These are phyloP conservation scores for Cladorrhinum sp. DNA, from an alignment of 2,329 filamentous ascomycete species.

Conservation along the genomic window DNA sequence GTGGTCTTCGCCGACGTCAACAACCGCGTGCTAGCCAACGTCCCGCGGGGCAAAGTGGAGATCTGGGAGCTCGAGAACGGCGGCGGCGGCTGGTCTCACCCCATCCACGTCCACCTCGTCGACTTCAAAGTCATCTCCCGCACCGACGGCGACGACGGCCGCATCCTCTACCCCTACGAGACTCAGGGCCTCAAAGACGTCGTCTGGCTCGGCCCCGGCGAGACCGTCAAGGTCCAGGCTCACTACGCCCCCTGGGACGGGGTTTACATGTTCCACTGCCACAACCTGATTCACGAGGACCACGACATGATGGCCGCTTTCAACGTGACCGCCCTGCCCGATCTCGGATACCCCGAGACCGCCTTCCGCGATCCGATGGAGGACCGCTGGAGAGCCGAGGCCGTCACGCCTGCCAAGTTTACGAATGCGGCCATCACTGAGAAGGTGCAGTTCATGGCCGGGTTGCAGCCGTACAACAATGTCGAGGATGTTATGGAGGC, in stretches of 20 bases:
- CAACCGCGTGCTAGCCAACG: conserved; percentile 42
- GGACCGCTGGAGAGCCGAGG: conserved; percentile 33
- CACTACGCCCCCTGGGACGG: conserved; percentile 50
- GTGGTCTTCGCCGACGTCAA: conserved; percentile 39
- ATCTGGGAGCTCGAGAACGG: conserved; percentile 44
- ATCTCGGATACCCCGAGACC: conserved; percentile 39
- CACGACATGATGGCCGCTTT: conserved; percentile 45
- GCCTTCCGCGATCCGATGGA: conserved; percentile 39
- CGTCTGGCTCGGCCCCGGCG: conserved; percentile 47
- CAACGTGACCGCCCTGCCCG: conserved; percentile 37
- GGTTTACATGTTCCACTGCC: conserved; percentile 45
- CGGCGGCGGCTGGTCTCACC: conserved; percentile 44
- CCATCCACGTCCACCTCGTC: conserved; percentile 52
- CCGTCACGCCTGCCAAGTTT: conserved; percentile 29
- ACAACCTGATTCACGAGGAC: conserved; percentile 42
- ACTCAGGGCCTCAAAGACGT: conserved; percentile 50
- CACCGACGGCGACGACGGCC: conserved; percentile 37
- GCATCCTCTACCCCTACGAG: conserved; percentile 45
- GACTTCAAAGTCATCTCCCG: conserved; percentile 50
- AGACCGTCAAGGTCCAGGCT: conserved; percentile 44
- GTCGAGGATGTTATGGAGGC: conserved; percentile 31
- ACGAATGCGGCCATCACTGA: conserved; percentile 28
- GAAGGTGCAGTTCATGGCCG: conserved; percentile 34
- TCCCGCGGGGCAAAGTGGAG: conserved; percentile 39
- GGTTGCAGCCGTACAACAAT: conserved; percentile 34